Evolutionary conservation across 805 yeast genomes (phyloP).

Genomic region (Brettanomyces bruxellensis): DNA sequence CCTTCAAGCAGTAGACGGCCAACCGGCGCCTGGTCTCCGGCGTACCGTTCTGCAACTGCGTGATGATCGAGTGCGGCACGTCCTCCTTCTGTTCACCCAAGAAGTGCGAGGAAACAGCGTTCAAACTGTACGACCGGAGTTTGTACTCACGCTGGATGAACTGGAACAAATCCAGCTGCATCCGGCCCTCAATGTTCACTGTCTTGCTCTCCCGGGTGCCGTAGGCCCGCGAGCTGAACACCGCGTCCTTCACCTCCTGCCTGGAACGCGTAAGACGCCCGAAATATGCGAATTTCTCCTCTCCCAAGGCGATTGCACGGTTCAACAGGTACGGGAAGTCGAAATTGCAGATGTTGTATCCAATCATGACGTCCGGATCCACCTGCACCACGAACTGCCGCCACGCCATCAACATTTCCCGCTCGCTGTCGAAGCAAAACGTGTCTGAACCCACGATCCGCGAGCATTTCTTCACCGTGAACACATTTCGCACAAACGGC

Average conservation of each 20-base stretch:
- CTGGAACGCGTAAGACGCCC: constrained; percentile 61
- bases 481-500: constrained; percentile 91
- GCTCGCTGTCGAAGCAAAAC: constrained; percentile 63
- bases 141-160: constrained; percentile 93
- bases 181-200: constrained; percentile 89
- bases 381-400: constrained; percentile 70
- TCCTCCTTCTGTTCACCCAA: constrained; percentile 95
- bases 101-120: constrained; percentile 91
- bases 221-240: constrained; percentile 89
- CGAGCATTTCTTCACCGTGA: constrained; percentile 85
- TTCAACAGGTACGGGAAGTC: constrained; percentile 90
- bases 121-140: constrained; percentile 86
- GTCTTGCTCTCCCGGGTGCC: constrained; percentile 93
- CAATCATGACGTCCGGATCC: constrained; percentile 95
- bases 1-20: constrained; percentile 95
- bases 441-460: constrained; percentile 93
- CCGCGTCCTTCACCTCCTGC: constrained; percentile 74
- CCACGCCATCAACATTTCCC: constrained; percentile 82
- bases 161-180: constrained; percentile 89
- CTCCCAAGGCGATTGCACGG: constrained; percentile 67
- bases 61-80: constrained; percentile 93
- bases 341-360: constrained; percentile 90
- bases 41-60: constrained; percentile 87
- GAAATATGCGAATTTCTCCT: constrained; percentile 71
- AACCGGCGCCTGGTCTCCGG: constrained; percentile 88